Evolutionary conservation across 306 rosid genomes (phyloP).

Genomic region (Malus domestica): DNA sequence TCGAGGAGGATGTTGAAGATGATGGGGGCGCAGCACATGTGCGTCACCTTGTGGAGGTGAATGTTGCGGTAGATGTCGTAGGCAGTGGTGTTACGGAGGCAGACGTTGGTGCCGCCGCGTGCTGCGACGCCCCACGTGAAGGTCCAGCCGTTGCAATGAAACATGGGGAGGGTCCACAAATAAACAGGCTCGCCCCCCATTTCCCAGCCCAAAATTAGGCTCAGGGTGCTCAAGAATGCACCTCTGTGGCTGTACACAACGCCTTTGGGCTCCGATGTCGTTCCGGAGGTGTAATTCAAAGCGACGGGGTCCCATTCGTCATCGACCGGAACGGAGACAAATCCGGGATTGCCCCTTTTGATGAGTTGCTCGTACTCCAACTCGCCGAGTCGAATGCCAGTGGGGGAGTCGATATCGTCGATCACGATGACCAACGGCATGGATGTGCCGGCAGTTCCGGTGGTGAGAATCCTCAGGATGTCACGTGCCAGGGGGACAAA

Average conservation of each 20-base stretch:
- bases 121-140: slow-evolving; percentile 95
- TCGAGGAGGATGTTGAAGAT: slow-evolving; percentile 62
- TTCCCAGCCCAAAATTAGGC: slow-evolving; percentile 71
- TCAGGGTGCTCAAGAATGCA: slow-evolving; percentile 68
- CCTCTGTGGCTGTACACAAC: slow-evolving; percentile 90
- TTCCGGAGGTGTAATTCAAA: slow-evolving; percentile 82
- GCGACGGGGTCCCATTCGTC: slow-evolving; percentile 83
- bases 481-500: slow-evolving; percentile 41
- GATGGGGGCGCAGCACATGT: slow-evolving; percentile 92
- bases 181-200: slow-evolving; percentile 71
- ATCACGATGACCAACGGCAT: slow-evolving; percentile 67
- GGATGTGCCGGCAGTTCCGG: not conserved
- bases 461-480: slow-evolving; percentile 41
- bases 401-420: slow-evolving; percentile 71
- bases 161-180: slow-evolving; percentile 87
- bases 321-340: slow-evolving; percentile 2
- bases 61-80: slow-evolving; percentile 50
- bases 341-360: slow-evolving; percentile 32
- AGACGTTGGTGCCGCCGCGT: slow-evolving; percentile 78
- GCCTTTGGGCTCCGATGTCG: slow-evolving; percentile 85
- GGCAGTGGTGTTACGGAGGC: slow-evolving; percentile 54
- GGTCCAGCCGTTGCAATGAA: slow-evolving; percentile 97
- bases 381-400: slow-evolving; percentile 56
- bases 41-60: slow-evolving; percentile 51
- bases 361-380: slow-evolving; percentile 71